Conservation (phyloP, 2,329 filamentous ascomycete species). For the Fusarium bactridioides region DNA sequence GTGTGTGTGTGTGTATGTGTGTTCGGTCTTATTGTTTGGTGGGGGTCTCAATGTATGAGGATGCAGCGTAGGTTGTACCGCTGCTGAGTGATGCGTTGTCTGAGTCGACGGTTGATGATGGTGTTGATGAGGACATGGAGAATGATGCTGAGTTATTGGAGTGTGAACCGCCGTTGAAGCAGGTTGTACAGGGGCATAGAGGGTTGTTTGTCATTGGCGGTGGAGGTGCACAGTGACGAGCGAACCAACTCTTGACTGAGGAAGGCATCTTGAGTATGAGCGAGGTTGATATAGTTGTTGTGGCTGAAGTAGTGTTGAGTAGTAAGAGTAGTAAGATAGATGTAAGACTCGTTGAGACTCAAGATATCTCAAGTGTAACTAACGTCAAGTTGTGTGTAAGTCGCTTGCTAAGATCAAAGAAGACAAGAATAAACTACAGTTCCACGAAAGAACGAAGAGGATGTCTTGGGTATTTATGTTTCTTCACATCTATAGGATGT, state of each 20-base stretch:
- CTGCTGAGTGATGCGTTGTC: slow-evolving; percentile 39
- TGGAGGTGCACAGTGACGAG: slow-evolving; percentile 51
- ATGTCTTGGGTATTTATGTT: slow-evolving; percentile 38
- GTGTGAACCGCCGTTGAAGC: slow-evolving; percentile 43
- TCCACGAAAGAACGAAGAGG: not conserved
- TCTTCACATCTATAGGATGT: slow-evolving; percentile 17
- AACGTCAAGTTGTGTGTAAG: not conserved
- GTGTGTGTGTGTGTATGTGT: not conserved
- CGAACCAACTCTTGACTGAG: slow-evolving; percentile 48
- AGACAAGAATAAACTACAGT: not conserved
- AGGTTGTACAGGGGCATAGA: slow-evolving; percentile 48
- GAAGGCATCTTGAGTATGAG: slow-evolving; percentile 43
- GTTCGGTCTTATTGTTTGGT: slow-evolving; percentile 30
- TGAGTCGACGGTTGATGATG: slow-evolving; percentile 18
- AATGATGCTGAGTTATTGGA: slow-evolving; percentile 26
- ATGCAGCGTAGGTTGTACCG: slow-evolving; percentile 27
- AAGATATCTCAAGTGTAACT: not conserved
- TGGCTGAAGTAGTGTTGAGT: not conserved
- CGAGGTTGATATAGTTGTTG: not conserved
- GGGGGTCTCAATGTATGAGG: slow-evolving; percentile 33
- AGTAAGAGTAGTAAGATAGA: not conserved
- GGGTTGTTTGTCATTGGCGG: slow-evolving; percentile 47
- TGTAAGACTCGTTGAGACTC: not conserved
- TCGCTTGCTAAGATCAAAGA: slow-evolving; percentile 6
- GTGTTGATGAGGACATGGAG: slow-evolving; percentile 10